Evolutionary conservation across 306 rosid genomes (phyloP), one percentile per base, ranked within the genome.

Genomic region (Medicago lupulina): DNA sequence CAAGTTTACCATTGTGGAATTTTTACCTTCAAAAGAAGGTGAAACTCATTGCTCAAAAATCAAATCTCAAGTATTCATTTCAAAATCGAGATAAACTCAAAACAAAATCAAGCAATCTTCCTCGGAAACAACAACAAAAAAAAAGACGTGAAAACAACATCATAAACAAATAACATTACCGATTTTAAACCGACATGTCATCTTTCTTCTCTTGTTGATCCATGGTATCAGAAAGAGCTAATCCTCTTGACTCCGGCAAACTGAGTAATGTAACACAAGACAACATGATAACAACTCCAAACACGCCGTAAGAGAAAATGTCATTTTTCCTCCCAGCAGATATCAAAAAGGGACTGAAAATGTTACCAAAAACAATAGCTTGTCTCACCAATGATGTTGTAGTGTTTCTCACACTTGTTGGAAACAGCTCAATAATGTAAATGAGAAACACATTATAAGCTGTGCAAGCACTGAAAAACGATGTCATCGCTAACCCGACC

Each of bases 401-500:
- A n/a, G 83, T 82, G 80, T 84, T 87, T 67, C 88, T 87, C 72
- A 87, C 86, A 49, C 86, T 19, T 6, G 88, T 84, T 0, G 88
- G 90, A 62, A 87, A 87, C 44, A 87, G 0, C 77, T 87, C 90
- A 9, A 84, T 21, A 3, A 72, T 75, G 63, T 49, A 87, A 55
- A 87, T 76, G 0, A 85, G 67, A 31, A 84, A 25, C 58, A 87
- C 63, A 46, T 82, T 76, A 25, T 40, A 75, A 6, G 87, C 80
- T 3, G 80, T 68, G 0, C 73, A 15, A 8, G 80, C 65, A 19
- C 86, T 17, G 4, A 86, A 86, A 60, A 81, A 84, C 31, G 87
- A 81, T 11, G 83, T 62, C 54, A 86, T n/a, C 7, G 81, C 84
- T 1, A 86, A 8, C 14, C 58, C 73, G 13, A 86, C 65, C 55